Evolutionary conservation across 192 early-diverging fungal species (phyloP).

Genomic region (Phycomyces blakesleeanus): DNA sequence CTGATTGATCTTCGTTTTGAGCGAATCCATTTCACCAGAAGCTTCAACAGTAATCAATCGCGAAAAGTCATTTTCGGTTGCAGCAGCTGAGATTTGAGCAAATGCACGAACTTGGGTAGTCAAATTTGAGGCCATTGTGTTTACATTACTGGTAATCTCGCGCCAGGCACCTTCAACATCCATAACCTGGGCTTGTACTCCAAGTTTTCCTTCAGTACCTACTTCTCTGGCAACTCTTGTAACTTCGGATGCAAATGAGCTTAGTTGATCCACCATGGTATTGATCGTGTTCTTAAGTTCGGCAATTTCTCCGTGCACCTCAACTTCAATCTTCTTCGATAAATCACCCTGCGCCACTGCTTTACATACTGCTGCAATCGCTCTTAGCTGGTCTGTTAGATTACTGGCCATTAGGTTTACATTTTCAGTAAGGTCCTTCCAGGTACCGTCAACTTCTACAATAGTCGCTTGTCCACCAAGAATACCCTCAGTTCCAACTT

Average conservation of each 20-base stretch:
- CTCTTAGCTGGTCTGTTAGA: slow-evolving; percentile 47
- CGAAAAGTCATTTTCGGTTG: slow-evolving; percentile 54
- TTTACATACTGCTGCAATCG: slow-evolving; percentile 48
- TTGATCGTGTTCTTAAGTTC: slow-evolving; percentile 59
- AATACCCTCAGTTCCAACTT: slow-evolving; percentile 58
- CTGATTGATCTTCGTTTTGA: slow-evolving; percentile 63
- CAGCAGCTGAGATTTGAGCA: slow-evolving; percentile 55
- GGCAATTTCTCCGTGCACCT: slow-evolving; percentile 50
- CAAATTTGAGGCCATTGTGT: slow-evolving; percentile 57
- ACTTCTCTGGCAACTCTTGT: slow-evolving; percentile 60
- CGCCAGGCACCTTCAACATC: slow-evolving; percentile 72
- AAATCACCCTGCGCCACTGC: slow-evolving; percentile 51
- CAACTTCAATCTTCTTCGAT: slow-evolving; percentile 43
- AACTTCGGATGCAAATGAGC: slow-evolving; percentile 58
- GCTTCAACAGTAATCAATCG: slow-evolving; percentile 59
- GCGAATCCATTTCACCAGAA: slow-evolving; percentile 62
- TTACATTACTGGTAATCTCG: slow-evolving; percentile 66
- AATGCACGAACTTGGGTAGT: slow-evolving; percentile 66
- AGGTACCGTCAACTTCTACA: slow-evolving; percentile 49
- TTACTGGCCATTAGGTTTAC: slow-evolving; percentile 60
- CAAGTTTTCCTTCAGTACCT: slow-evolving; percentile 67
- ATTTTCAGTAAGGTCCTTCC: slow-evolving; percentile 53
- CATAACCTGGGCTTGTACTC: slow-evolving; percentile 69
- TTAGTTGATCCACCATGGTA: slow-evolving; percentile 53
- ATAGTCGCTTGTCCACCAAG: slow-evolving; percentile 59